Conservation (phyloP, 2,329 filamentous ascomycete species). For the Chaetothyriales sp. region DNA sequence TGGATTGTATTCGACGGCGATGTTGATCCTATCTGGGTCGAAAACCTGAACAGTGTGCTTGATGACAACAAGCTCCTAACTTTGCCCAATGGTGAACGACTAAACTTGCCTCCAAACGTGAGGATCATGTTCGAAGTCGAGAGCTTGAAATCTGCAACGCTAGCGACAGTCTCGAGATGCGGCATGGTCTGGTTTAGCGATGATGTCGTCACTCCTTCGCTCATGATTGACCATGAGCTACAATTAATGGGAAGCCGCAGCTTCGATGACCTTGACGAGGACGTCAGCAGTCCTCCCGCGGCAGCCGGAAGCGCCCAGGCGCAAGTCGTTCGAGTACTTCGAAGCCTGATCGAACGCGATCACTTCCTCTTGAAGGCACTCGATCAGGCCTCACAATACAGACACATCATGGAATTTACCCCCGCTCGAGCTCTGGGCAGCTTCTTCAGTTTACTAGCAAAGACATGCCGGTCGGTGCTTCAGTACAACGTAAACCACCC, state of each 20-base stretch:
- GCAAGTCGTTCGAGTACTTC: conserved; percentile 65
- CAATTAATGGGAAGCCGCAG: conserved; percentile 66
- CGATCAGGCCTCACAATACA: conserved; percentile 60
- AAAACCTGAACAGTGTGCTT: conserved; percentile 97
- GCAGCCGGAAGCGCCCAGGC: conserved; percentile 68
- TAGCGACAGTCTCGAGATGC: conserved; percentile 97
- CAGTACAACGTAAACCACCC: conserved; percentile 92
- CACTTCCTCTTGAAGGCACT: conserved; percentile 69
- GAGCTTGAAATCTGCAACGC: conserved; percentile 88
- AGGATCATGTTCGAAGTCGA: conserved; percentile 99
- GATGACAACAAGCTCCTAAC: conserved; percentile 98
- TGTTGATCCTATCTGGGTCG: conserved; percentile 98
- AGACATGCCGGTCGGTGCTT: conserved; percentile 77
- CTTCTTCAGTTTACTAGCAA: conserved; percentile 89
- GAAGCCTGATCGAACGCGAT: conserved; percentile 61
- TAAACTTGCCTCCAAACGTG: conserved; percentile 86
- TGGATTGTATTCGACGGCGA: conserved; percentile 99
- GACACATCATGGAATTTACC: conserved; percentile 98
- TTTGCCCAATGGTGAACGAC: conserved; percentile 90
- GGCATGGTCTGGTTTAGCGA: conserved; percentile 99
- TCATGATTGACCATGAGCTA: conserved; percentile 89
- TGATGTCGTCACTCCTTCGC: conserved; percentile 80
- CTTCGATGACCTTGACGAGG: conserved; percentile 93
- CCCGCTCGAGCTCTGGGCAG: conserved; percentile 80
- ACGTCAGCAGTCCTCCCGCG: conserved; percentile 63